Conservation (phyloP, 176 grass and related monocot species). For the Miscanthus lutarioriparius region DNA sequence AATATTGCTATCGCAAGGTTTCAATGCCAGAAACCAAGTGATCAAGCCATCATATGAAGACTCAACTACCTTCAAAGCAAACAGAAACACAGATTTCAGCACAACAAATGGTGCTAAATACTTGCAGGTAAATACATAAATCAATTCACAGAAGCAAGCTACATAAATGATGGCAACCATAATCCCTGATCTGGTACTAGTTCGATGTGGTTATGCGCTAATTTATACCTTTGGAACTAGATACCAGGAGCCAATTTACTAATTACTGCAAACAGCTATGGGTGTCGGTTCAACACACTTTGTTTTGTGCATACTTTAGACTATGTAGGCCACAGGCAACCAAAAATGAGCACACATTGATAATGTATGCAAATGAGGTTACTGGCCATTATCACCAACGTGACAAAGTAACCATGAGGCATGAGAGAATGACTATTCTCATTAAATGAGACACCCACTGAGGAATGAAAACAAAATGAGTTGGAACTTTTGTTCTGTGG, state of each 20-base stretch:
- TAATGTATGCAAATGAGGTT: conserved; percentile 14
- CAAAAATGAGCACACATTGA: conserved; percentile 2
- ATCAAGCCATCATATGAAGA: conserved; percentile 20
- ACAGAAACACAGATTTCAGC: conserved; percentile 29
- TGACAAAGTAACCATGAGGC: conserved; percentile 8
- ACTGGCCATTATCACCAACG: background rate
- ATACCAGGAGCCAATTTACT: background rate
- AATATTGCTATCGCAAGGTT: conserved; percentile 4
- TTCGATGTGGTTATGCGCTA: background rate
- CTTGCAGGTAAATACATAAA: background rate
- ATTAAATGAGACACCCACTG: background rate
- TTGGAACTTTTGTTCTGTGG: background rate
- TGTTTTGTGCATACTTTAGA: background rate
- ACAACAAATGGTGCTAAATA: conserved; percentile 23
- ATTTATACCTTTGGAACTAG: background rate
- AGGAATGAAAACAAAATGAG: conserved; percentile 15
- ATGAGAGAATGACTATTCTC: background rate
- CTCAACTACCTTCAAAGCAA: conserved; percentile 44
- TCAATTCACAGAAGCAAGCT: background rate
- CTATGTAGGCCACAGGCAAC: background rate
- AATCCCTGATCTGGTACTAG: background rate
- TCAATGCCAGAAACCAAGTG: conserved; percentile 33
- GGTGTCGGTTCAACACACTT: background rate
- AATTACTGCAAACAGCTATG: background rate
- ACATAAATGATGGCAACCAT: conserved; percentile 3